Base-by-base conservation (phyloP, 2,329 filamentous ascomycete genomes). In the Alternaria sp. region DNA sequence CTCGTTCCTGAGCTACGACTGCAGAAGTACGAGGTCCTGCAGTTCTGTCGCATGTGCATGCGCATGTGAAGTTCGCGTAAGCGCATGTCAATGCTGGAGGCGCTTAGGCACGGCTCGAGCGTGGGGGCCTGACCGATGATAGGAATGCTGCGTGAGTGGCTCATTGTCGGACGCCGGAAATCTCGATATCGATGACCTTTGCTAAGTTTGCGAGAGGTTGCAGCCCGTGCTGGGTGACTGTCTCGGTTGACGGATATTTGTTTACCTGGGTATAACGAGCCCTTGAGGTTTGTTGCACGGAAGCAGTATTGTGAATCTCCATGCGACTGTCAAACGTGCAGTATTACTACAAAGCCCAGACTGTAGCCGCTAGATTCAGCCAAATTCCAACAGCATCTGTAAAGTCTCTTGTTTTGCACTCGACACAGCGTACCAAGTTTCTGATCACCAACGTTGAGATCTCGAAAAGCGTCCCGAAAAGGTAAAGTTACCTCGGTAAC, bases 401-500 rank as follows among this genome's bases (percentile, higher is more conserved):
- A 14, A 21, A 51, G 14, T 8, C n/a, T 33, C 18, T 18, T 12
- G 7, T 10, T 14, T 51, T 20, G 18, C 18, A 51, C 18, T 51
- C n/a, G 47, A 20, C 18, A 20, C 25, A 11, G 25, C 26, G 8
- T 54, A 25, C 20, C 50, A 15, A 51, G 33, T 54, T 54, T 30
- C 37, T 21, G 3, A n/a, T 30, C 7, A 21, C 18, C 26, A 30
- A 15, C 12, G 26, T 21, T 30, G 47, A 51, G 25, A 28, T 3
- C 18, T 33, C 26, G 18, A 20, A 44, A 33, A 30, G 47, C 21
- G 23, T 46, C 50, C 25, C 30, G 23, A 61, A 57, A 60, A 45
- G 53, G 51, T 45, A 57, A 56, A 63, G 21, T 64, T 65, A 46
- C 68, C 68, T 66, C 69, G 68, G 68, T 60, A 56, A 21, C 28